Percentiles rank a stretch among this genome's conserved stretches.
These are phyloP conservation scores for Spencermartinsiella europaea DNA, from an alignment of 805 yeast species.

Conservation along the genomic window DNA sequence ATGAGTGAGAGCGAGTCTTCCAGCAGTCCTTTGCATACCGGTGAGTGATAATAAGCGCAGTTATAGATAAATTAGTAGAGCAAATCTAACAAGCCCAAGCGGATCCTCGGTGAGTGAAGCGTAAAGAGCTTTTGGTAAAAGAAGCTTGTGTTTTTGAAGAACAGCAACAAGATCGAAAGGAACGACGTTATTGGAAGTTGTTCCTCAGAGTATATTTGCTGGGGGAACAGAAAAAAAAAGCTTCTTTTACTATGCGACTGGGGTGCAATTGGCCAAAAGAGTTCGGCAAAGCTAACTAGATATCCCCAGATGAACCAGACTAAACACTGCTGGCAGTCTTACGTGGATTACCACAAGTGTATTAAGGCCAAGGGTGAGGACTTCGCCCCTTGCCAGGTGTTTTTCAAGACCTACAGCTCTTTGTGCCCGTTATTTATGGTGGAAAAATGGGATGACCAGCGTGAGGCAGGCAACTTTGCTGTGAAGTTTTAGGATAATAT, in stretches of 20 bases:
- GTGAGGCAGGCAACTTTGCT: constrained; percentile 51
- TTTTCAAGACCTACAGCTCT: constrained; percentile 84
- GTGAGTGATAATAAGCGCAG: constrained; percentile 17
- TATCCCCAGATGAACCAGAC: constrained; percentile 98
- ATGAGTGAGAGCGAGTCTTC: not conserved
- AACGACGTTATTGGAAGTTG: no score
- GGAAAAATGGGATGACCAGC: constrained; percentile 39
- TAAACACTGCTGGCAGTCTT: constrained; percentile 96
- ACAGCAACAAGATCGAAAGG: no score
- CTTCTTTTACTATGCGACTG: no score
- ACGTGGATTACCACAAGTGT: constrained; percentile 97
- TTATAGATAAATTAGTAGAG: not conserved
- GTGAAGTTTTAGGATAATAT: constrained; percentile 16
- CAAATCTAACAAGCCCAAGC: constrained; percentile 8
- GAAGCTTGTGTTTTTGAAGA: no score
- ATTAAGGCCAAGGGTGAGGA: constrained; percentile 96
- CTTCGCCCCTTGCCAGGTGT: constrained; percentile 94
- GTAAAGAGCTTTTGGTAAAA: no score
- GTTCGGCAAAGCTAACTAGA: no score
- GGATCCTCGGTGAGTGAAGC: constrained; percentile 12
- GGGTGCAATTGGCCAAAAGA: no score
- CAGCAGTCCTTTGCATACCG: constrained; percentile 17
- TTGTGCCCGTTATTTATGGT: constrained; percentile 39
- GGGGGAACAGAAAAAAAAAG: no score
- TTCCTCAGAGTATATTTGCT: no score